These are phyloP conservation scores for Dictyophora rubrovolvata DNA, from an alignment of 768 basidiomycete species.

Conservation along the genomic window DNA sequence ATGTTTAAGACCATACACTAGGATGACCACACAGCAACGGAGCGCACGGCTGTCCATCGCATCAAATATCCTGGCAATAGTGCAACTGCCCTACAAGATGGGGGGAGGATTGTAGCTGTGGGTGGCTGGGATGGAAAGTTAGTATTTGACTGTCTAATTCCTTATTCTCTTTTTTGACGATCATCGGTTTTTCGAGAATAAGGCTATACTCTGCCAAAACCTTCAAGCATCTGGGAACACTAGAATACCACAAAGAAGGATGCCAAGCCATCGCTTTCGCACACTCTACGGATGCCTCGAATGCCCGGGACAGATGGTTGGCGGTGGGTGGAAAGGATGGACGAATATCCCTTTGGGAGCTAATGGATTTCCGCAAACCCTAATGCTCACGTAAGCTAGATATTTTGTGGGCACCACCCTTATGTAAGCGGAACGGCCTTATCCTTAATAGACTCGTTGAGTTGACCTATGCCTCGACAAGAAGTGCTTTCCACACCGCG, in stretches of 20 bases:
- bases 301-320: constrained; percentile 21
- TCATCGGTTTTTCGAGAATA: constrained; percentile 36
- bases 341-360: constrained; percentile 62
- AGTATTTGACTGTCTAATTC: constrained; percentile 20
- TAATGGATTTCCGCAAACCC: constrained; percentile 39
- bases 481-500: constrained; percentile 24
- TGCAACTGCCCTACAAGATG: constrained; percentile 61
- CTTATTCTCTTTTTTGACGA: background rate
- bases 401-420: background rate
- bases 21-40: constrained; percentile 13
- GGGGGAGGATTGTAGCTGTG: constrained; percentile 73
- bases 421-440: background rate
- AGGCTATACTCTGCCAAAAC: constrained; percentile 74
- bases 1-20: background rate
- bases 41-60: constrained; percentile 28
- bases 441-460: background rate
- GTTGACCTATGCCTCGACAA: background rate
- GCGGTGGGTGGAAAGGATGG: constrained; percentile 29
- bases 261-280: constrained; percentile 75
- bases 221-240: constrained; percentile 74
- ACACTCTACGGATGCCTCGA: constrained; percentile 9
- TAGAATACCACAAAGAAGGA: constrained; percentile 70
- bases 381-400: background rate
- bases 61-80: constrained; percentile 78
- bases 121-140: constrained; percentile 95